These are phyloP conservation scores for Gracilaria domingensis DNA, from an alignment of 23 red algal genomes.

Conservation along the genomic window DNA sequence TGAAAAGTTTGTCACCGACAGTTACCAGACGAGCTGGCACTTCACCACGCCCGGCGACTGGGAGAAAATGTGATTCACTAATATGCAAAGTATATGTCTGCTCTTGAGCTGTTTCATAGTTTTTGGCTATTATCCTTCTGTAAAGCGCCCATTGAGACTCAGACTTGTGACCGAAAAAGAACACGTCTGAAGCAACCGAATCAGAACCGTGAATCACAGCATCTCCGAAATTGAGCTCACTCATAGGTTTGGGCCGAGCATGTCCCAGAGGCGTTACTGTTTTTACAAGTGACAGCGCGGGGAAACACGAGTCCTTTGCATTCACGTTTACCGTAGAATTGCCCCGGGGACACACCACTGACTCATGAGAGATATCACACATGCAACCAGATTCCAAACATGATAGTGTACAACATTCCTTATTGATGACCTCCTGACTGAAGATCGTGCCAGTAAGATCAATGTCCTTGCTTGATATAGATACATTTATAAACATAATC, in stretches of 20 bases:
- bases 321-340: conserved; percentile 43
- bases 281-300: conserved; percentile 1
- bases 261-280: neutral
- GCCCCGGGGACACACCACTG: conserved; percentile 32
- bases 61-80: conserved; percentile 34
- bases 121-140: conserved; percentile 36
- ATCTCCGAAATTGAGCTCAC: conserved; percentile 15
- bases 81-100: conserved; percentile 22
- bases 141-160: conserved; percentile 10
- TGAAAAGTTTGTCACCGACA: conserved; percentile 45
- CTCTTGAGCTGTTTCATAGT: neutral
- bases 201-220: conserved; percentile 30
- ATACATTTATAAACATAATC: conserved; percentile 31
- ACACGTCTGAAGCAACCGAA: conserved; percentile 38
- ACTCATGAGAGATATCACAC: conserved; percentile 37
- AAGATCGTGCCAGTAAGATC: conserved; percentile 41
- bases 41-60: conserved; percentile 23
- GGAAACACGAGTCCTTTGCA: conserved; percentile 52
- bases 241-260: neutral
- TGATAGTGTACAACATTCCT: conserved; percentile 49
- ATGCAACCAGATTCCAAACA: conserved; percentile 37
- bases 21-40: conserved; percentile 26
- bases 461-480: conserved; percentile 34
- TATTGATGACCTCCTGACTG: conserved; percentile 29
- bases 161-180: conserved; percentile 57